A percentile compares a stretch with the other conserved stretches of the same genome.
phyloP scores from a whole-genome alignment of 2,329 filamentous ascomycete species.

The Pyrenochaeta sp. region DNA sequence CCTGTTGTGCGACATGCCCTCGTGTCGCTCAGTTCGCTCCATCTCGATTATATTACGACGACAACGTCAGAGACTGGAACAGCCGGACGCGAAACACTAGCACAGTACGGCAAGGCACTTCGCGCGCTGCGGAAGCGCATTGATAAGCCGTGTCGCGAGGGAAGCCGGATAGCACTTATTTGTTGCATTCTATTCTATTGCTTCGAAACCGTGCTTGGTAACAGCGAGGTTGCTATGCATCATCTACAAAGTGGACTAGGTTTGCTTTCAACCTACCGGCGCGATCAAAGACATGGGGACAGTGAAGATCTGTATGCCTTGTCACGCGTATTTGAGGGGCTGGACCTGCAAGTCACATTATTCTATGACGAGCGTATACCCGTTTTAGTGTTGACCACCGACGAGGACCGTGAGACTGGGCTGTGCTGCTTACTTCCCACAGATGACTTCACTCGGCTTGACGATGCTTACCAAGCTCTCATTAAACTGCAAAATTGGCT shows the following conservation, averaged over 20 bases:
- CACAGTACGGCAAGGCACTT: conserved; percentile 6
- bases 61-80: not conserved
- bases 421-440: not conserved
- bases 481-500: conserved; percentile 6
- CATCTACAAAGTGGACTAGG: conserved; percentile 10
- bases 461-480: conserved; percentile 5
- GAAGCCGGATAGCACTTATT: conserved; percentile 1
- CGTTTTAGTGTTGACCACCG: not conserved
- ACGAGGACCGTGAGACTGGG: not conserved
- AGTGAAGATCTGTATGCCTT: not conserved
- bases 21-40: conserved; percentile 7
- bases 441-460: not conserved
- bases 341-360: conserved; percentile 8
- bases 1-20: conserved; percentile 7
- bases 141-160: not conserved
- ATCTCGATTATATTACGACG: conserved; percentile 8
- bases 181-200: conserved; percentile 13
- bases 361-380: conserved; percentile 7
- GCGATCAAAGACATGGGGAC: not conserved
- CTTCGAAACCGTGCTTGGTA: conserved; percentile 8
- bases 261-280: not conserved
- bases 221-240: conserved; percentile 4
- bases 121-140: conserved; percentile 7
- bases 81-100: conserved; percentile 1
- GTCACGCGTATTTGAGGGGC: conserved; percentile 5